Base-by-base conservation (phyloP, 2,329 filamentous ascomycete genomes). In the Colletotrichum sublineola region DNA sequence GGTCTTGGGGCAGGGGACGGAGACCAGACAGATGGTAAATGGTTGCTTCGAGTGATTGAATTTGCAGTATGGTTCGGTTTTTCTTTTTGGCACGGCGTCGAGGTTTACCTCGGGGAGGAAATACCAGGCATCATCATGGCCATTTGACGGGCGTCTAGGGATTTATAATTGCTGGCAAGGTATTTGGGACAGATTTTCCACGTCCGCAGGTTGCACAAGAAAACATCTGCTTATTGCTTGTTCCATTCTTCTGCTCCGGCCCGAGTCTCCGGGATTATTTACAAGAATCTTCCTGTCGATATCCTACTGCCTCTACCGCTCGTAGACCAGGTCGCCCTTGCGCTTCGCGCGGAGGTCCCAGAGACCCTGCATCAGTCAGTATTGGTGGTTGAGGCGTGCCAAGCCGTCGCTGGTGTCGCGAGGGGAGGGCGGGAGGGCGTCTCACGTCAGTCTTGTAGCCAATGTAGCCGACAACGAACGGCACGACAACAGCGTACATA, bases 361-460 rank as follows among this genome's bases (percentile, higher is more conserved):
- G 80, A 96, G 94, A 79, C 96, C 96, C 96, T 98, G 78, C 57
- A 36, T 70, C 24, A 31, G 77, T 75, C 63, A 74, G 73, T 77
- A 68, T 75, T 63, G 36, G 66, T 24, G 62, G 58, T 18, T 67
- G 6, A 15, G 18, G 60, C 44, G 5, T 29, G 14, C 20, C 33
- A 33, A 3, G 11, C 38, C 5, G 14, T 29, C 29, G 15, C 29
- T 36, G 36, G 18, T 29, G 0, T 36, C 42, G 18, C n/a, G 4
- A 29, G 14, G 18, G 3, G 8, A 5, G 20, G n/a, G 53, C 8
- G 24, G 20, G 31, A 31, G 55, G 11, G 61, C 12, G 52, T 90
- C 94, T 90, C 85, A 98, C 96, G 79, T 98, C 96, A 74, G 92
- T 95, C 80, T 89, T 90, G 81, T 93, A 97, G 71, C 90, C 94